Evolutionary conservation across 2,329 filamentous ascomycete genomes (phyloP), one percentile per base, ranked within the genome.

Genomic region (Tolypocladium ophioglossoides): DNA sequence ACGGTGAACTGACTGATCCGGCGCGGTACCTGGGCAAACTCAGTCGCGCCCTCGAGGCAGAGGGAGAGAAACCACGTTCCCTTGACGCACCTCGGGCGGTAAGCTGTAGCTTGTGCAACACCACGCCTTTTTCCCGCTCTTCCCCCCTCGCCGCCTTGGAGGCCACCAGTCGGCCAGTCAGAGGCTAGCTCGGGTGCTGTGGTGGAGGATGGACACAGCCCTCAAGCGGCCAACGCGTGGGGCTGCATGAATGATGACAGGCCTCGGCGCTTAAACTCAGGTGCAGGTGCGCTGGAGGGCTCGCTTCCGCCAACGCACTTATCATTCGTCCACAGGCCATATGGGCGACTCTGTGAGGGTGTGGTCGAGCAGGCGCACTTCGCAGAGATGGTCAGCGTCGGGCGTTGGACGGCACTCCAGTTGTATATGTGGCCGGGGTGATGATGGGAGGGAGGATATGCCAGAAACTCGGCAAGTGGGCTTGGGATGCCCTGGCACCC

Each of bases 251-350:
- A 69, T 68, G 64, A 63, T 66, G 72, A 74, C 75, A 78, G 74
- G 72, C 72, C 68, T 75, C 73, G 76, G 79, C 79, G 79, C 78
- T 82, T 82, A 82, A 47, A 70, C 64, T 66, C 65, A 66, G 61
- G 68, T 66, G 66, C 47, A n/a, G 30, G 50, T 44, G n/a, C 50
- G 41, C 32, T 54, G 71, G 59, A 60, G 62, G 22, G 59, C 67
- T 73, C 70, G 67, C 71, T 70, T 72, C 68, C 65, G 65, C 67
- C 64, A 10, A n/a, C 24, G 44, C 27, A 12, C 18, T 20, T 12
- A 18, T 12, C 69, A 59, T 58, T 59, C 51, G 56, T 54, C 55
- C 41, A 54, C 30, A 39, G 54, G 51, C 34, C 30, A 39, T 34
- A 7, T 16, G 20, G 16, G 27, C 47, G 5, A 32, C n/a, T 16